Base-by-base conservation (phyloP, 371 early-diverging fungal species). In the Rozella allomycis region DNA sequence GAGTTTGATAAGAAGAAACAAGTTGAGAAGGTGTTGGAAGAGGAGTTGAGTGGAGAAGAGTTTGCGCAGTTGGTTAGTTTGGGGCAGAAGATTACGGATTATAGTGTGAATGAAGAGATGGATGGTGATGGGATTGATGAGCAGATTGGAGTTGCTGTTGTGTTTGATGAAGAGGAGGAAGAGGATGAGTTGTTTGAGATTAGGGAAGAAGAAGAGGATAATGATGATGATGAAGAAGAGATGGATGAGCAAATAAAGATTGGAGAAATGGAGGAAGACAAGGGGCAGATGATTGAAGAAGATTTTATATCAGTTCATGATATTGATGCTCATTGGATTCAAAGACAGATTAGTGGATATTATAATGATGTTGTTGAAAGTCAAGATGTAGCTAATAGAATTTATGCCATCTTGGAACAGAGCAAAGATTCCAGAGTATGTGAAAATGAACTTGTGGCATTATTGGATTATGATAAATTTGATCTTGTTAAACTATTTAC, bases 251-350 rank as follows among this genome's bases (percentile, higher is more conserved):
- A 25, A 52, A 46, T 21, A 25, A 37, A 38, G 51, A 47, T 25
- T 49, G 49, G 12, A 16, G 20, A 30, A n/a, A 26, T 21, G 20
- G 37, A 37, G 58, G 56, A 60, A 26, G 50, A 58, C 13, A 58
- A 68, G 26, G 51, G 21, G 32, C 30, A 11, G 44, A 42, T n/a
- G 33, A 33, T 18, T 12, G 16, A 32, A 13, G 41, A 49, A 3
- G 57, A 54, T 22, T 38, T 31, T 16, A 42, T 72, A 23, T 36
- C 47, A 17, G 69, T 81, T 5, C 81, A 84, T 48, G 79, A 81
- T 34, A 65, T 94, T 39, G 91, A 91, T 50, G 85, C 90, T 3
- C 87, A 86, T 51, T 94, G 88, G 88, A 61, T 88, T n/a, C 91
- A 90, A 47, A 75, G 90, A 23, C 64, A 70, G 31, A 61, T 94